Evolutionary conservation across 768 basidiomycete genomes (phyloP).

Genomic region (Paxillus rubicundulus): DNA sequence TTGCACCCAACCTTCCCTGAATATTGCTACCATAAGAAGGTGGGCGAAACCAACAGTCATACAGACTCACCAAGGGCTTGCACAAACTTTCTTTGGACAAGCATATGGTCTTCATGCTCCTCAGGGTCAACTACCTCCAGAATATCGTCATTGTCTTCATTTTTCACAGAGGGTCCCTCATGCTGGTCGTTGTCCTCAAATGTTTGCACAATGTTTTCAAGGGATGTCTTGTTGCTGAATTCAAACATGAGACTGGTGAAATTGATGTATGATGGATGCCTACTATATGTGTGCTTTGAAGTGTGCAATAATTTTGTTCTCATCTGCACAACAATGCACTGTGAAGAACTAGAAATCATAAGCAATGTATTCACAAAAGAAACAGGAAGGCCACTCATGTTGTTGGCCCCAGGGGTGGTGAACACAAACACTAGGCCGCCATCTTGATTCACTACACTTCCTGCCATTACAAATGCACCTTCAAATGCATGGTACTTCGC

Average conservation of each 20-base stretch:
- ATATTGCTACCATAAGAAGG: no score
- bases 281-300: conserved; percentile 3
- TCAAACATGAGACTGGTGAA: neutral
- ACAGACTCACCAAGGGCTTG: neutral
- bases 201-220: neutral
- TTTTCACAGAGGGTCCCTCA: neutral
- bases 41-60: neutral
- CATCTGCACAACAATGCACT: neutral
- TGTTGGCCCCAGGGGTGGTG: neutral
- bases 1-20: neutral
- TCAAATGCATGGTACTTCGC: neutral
- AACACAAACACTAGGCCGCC: neutral
- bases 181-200: neutral
- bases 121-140: neutral
- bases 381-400: neutral
- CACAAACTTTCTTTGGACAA: neutral
- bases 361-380: neutral
- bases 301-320: neutral
- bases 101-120: neutral
- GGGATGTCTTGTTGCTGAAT: neutral
- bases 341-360: neutral
- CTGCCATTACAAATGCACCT: neutral
- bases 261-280: neutral
- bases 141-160: neutral
- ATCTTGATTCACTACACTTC: neutral